phyloP scores from a whole-genome alignment of 2,329 filamentous ascomycete species.

The Fusarium mangiferae region DNA sequence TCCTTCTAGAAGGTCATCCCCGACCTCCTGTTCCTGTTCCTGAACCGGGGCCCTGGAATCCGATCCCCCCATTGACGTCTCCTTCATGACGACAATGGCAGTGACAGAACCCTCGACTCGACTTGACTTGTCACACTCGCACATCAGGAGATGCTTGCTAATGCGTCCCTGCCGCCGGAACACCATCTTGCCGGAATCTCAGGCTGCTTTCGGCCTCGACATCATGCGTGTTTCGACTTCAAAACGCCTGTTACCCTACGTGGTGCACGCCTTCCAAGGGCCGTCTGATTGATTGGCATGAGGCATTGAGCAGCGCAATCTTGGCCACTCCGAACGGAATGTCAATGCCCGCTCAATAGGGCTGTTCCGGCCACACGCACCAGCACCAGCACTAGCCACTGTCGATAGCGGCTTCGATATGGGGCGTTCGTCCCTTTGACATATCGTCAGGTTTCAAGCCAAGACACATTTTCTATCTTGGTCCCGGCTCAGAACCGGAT shows the following conservation, averaged over 20 bases:
- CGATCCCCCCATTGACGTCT: conserved; percentile 35
- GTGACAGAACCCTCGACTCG: conserved; percentile 18
- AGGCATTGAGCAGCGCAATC: conserved; percentile 42
- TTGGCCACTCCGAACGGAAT: conserved; percentile 36
- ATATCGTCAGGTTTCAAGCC: conserved; percentile 20
- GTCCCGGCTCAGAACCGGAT: conserved; percentile 15
- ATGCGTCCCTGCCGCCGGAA: conserved; percentile 27
- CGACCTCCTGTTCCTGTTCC: conserved; percentile 35
- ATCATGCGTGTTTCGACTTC: conserved; percentile 35
- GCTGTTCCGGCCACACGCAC: conserved; percentile 30
- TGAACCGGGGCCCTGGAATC: conserved; percentile 39
- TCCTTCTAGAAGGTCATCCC: conserved; percentile 44
- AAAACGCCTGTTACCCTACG: conserved; percentile 34
- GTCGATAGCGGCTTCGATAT: neutral
- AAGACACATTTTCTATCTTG: conserved; percentile 12
- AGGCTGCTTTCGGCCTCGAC: conserved; percentile 21
- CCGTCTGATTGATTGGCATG: conserved; percentile 30
- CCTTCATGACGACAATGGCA: conserved; percentile 36
- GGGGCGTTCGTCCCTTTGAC: conserved; percentile 12
- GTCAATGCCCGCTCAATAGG: conserved; percentile 28
- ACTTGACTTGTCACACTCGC: conserved; percentile 25
- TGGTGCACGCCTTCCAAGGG: conserved; percentile 26
- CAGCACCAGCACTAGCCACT: conserved; percentile 16
- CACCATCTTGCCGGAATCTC: conserved; percentile 17
- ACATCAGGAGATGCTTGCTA: conserved; percentile 28